Evolutionary conservation across 2,329 filamentous ascomycete species (phyloP).

Genomic region (Aspergillus jensenii): DNA sequence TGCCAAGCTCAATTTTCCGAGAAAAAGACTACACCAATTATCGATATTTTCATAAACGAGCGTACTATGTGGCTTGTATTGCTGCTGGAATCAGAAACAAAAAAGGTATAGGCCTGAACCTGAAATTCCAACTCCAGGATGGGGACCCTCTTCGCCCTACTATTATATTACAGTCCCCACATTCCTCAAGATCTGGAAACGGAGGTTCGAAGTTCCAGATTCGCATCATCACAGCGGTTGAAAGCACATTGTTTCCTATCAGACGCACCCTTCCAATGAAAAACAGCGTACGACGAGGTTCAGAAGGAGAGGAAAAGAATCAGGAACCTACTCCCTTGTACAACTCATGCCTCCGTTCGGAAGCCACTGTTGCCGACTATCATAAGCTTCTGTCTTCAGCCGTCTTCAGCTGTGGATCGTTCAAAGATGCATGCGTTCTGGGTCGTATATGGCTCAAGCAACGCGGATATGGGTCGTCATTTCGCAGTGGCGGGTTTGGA

Average conservation of each 20-base stretch:
- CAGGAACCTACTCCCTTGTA: slow-evolving; percentile 75
- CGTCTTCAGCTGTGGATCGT: slow-evolving; percentile 68
- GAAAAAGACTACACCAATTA: slow-evolving; percentile 93
- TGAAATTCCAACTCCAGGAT: slow-evolving; percentile 66
- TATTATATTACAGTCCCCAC: slow-evolving; percentile 45
- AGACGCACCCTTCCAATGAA: slow-evolving; percentile 69
- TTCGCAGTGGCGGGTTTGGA: slow-evolving; percentile 82
- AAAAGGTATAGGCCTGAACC: slow-evolving; percentile 53
- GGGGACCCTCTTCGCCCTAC: slow-evolving; percentile 77
- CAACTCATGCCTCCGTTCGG: slow-evolving; percentile 79
- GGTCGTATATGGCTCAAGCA: slow-evolving; percentile 88
- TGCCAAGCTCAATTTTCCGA: slow-evolving; percentile 78
- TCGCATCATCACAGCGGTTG: slow-evolving; percentile 73
- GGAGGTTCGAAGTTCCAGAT: slow-evolving; percentile 57
- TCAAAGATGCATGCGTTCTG: slow-evolving; percentile 79
- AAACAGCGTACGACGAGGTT: slow-evolving; percentile 66
- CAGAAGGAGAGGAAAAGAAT: slow-evolving; percentile 33
- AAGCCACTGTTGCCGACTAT: slow-evolving; percentile 71
- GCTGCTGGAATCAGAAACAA: slow-evolving; percentile 66
- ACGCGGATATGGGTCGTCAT: slow-evolving; percentile 70
- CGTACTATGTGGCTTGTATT: slow-evolving; percentile 85
- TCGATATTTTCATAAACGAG: slow-evolving; percentile 91
- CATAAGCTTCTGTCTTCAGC: slow-evolving; percentile 72
- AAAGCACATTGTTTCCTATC: slow-evolving; percentile 67
- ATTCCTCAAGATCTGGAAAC: slow-evolving; percentile 37